Evolutionary conservation across 306 rosid genomes (phyloP).

Genomic region (Vigna mungo): DNA sequence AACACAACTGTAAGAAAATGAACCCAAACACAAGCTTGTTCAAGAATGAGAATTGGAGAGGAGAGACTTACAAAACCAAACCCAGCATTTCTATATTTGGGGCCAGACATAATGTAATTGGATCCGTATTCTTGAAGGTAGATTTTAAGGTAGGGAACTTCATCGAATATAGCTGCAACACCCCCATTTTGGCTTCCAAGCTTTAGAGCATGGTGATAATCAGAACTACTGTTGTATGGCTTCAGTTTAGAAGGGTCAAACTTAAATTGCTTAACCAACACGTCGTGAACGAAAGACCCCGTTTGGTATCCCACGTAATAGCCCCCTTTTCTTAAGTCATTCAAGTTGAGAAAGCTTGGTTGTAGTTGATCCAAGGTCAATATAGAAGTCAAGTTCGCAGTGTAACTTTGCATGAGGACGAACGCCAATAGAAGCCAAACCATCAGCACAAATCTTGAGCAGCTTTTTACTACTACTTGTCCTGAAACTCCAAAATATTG

Average conservation of each 20-base stretch:
- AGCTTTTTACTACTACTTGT: constrained; percentile 41
- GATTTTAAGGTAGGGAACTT: constrained; percentile 40
- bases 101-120: constrained; percentile 41
- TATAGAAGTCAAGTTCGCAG: constrained; percentile 47
- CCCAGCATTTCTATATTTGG: constrained; percentile 40
- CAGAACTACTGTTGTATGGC: constrained; percentile 6
- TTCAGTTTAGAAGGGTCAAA: constrained; percentile 36
- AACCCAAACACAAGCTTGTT: background rate
- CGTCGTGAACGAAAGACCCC: constrained; percentile 36
- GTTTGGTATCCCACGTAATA: constrained; percentile 46
- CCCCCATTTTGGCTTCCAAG: constrained; percentile 39
- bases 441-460: constrained; percentile 55
- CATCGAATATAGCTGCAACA: constrained; percentile 44
- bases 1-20: background rate
- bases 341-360: constrained; percentile 30
- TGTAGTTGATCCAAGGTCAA: constrained; percentile 43
- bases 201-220: constrained; percentile 36
- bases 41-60: background rate
- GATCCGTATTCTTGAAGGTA: constrained; percentile 27
- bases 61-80: constrained; percentile 48
- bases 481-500: constrained; percentile 21
- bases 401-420: constrained; percentile 53
- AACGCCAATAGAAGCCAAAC: constrained; percentile 52
- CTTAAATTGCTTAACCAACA: constrained; percentile 24
- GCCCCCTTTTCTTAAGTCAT: constrained; percentile 30